A percentile compares a stretch with the other conserved stretches of the same genome.
Conservation (phyloP, 2,329 filamentous ascomycete species). For the Nigrospora osmanthi region DNA sequence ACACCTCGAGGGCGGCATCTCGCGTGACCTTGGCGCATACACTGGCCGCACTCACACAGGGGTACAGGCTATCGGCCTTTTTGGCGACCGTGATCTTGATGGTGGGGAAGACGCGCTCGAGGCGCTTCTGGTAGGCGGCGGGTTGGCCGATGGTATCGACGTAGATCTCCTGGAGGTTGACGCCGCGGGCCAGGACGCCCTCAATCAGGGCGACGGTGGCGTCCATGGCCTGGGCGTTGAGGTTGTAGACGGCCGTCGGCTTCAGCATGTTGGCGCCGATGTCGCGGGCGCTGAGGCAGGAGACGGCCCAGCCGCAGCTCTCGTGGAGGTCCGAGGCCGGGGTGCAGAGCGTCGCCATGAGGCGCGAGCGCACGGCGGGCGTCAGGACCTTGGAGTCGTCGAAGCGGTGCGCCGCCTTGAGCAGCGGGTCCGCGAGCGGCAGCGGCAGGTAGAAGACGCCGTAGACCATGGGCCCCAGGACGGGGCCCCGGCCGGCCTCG, state of each 20-base stretch:
- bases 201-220: conserved; percentile 78
- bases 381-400: conserved; percentile 93
- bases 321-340: conserved; percentile 37
- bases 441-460: conserved; percentile 69
- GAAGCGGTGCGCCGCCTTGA: conserved; percentile 75
- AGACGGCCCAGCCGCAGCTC: conserved; percentile 72
- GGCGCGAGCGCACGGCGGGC: conserved; percentile 63
- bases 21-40: conserved; percentile 95
- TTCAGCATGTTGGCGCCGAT: conserved; percentile 74
- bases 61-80: conserved; percentile 89
- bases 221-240: conserved; percentile 94
- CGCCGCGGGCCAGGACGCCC: conserved; percentile 65
- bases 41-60: conserved; percentile 86
- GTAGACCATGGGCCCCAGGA: conserved; percentile 77
- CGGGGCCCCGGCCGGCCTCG: conserved; percentile 87
- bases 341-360: conserved; percentile 66
- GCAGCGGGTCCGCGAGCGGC: conserved; percentile 60
- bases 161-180: conserved; percentile 83
- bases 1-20: conserved; percentile 77
- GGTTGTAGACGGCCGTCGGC: conserved; percentile 63
- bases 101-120: conserved; percentile 78
- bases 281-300: conserved; percentile 73
- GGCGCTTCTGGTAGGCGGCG: conserved; percentile 71
- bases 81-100: conserved; percentile 70
- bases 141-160: conserved; percentile 91